phyloP scores from a whole-genome alignment of 2,329 filamentous ascomycete species.

The Zarea fungicola region DNA sequence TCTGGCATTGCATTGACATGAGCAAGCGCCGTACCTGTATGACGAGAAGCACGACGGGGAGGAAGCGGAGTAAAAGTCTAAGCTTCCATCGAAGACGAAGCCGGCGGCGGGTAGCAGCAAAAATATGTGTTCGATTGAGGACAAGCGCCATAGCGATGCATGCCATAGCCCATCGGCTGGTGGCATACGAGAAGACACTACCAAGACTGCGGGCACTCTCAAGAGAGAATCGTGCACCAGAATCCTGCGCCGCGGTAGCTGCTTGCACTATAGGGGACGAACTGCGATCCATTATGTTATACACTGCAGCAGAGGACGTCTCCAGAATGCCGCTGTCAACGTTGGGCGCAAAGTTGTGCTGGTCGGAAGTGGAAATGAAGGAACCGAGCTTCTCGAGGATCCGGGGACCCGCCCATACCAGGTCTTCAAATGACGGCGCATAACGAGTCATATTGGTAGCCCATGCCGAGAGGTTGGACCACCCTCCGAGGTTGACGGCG shows the following conservation, averaged over 20 bases:
- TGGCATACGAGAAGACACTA: conserved; percentile 84
- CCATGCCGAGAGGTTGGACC: conserved; percentile 53
- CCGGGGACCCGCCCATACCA: conserved; percentile 64
- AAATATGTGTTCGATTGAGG: conserved; percentile 88
- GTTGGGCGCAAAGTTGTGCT: conserved; percentile 51
- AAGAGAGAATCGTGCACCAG: conserved; percentile 42
- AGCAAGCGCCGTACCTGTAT: conserved; percentile 66
- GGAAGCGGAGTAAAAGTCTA: conserved; percentile 62
- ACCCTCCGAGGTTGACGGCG: conserved; percentile 25
- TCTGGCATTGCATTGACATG: conserved; percentile 88
- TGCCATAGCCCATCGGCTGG: conserved; percentile 84
- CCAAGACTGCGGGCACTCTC: conserved; percentile 66
- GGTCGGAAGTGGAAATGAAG: conserved; percentile 55
- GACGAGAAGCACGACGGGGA: conserved; percentile 65
- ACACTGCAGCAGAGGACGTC: conserved; percentile 21
- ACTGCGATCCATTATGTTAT: conserved; percentile 25
- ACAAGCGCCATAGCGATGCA: conserved; percentile 83
- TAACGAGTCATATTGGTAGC: conserved; percentile 54
- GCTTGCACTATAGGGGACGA: neutral
- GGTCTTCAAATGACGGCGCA: conserved; percentile 61
- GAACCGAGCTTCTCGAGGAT: conserved; percentile 64
- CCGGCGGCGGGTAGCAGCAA: conserved; percentile 79
- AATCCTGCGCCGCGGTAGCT: conserved; percentile 18
- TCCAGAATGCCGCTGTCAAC: conserved; percentile 17
- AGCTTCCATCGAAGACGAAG: conserved; percentile 70